These are phyloP conservation scores for Penicillium polonicum DNA, from an alignment of 2,329 filamentous ascomycete species.

Conservation along the genomic window DNA sequence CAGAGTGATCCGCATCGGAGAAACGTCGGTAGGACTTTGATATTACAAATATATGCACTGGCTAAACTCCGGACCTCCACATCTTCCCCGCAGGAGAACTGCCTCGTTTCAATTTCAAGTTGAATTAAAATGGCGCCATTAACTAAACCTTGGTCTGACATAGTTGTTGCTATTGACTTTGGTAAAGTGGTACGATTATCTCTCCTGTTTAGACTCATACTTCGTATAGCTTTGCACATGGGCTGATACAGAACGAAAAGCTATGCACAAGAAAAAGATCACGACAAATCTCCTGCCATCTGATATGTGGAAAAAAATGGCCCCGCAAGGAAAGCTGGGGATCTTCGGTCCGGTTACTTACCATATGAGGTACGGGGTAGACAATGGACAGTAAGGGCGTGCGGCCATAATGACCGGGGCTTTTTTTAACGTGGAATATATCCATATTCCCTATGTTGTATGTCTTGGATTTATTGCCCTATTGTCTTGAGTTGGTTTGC, in stretches of 20 bases:
- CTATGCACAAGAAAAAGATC: not conserved
- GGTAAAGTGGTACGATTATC: not conserved
- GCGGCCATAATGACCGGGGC: not conserved
- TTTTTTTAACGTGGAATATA: not conserved
- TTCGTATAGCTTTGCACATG: no score
- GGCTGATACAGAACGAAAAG: not conserved
- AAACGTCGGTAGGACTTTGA: conserved; percentile 14
- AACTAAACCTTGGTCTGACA: not conserved
- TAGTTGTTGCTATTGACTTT: not conserved
- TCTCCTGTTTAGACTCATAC: not conserved
- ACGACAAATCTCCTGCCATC: conserved; percentile 4
- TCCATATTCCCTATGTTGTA: no score
- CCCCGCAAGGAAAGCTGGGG: conserved; percentile 9
- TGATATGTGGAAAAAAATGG: conserved; percentile 25
- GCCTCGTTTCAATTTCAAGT: not conserved
- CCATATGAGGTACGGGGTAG: conserved; percentile 3
- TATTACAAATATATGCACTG: conserved; percentile 2
- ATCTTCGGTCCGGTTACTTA: conserved; percentile 17
- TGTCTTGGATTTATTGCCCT: no score
- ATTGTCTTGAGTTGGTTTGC: not conserved
- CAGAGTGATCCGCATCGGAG: conserved; percentile 13
- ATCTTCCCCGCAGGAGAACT: conserved; percentile 16
- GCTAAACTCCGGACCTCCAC: conserved; percentile 15
- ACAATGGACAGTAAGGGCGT: not conserved
- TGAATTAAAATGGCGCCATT: not conserved